Percentiles rank a stretch among this genome's conserved stretches.
phyloP scores from a whole-genome alignment of 1,284 basidiomycete species.

The Ganoderma lingzhi region DNA sequence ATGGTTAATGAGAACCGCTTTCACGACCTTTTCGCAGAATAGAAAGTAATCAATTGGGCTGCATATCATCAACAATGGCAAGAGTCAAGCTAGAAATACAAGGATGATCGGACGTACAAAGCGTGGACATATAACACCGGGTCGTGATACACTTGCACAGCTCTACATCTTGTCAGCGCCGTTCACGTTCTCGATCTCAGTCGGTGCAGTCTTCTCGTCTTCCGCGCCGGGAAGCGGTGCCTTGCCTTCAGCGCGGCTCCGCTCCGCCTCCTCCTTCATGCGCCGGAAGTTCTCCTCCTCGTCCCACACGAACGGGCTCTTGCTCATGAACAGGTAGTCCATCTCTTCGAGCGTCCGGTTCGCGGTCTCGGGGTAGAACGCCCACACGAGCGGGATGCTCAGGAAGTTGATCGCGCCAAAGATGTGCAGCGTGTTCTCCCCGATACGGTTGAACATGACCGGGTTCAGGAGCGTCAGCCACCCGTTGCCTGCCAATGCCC shows the following conservation, averaged over 20 bases:
- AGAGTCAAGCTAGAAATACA: background rate
- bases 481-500: constrained; percentile 36
- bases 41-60: background rate
- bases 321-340: constrained; percentile 55
- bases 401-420: constrained; percentile 58
- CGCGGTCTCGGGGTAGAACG: constrained; percentile 61
- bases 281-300: constrained; percentile 48
- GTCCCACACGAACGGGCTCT: constrained; percentile 56
- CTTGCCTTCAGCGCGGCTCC: constrained; percentile 24
- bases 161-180: constrained; percentile 1
- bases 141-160: too few relatives aligned
- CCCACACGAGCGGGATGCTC: constrained; percentile 56
- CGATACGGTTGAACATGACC: constrained; percentile 46
- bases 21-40: background rate
- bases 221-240: constrained; percentile 10
- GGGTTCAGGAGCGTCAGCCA: constrained; percentile 47
- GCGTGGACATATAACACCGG: background rate
- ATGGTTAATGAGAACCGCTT: background rate
- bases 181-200: background rate
- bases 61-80: background rate
- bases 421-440: constrained; percentile 52
- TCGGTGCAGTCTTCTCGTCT: background rate
- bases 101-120: background rate
- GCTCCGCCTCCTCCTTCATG: constrained; percentile 40
- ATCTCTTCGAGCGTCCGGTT: constrained; percentile 62